phyloP scores from a whole-genome alignment of 805 yeast genomes.

The Torulaspora maleeae region DNA sequence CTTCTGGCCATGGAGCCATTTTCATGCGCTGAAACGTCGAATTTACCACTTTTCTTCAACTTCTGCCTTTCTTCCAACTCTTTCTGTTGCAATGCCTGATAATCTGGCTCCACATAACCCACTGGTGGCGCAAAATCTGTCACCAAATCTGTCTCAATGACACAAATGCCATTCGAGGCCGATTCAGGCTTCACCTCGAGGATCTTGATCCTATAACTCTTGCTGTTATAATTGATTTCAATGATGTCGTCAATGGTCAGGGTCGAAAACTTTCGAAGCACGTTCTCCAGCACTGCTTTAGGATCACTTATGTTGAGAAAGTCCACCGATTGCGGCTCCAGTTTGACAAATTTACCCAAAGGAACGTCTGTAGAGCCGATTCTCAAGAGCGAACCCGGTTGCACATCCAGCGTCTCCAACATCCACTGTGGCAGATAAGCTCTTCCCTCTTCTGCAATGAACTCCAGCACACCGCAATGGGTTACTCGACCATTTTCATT shows the following conservation, averaged over 20 bases:
- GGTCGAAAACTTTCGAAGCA: conserved; percentile 83
- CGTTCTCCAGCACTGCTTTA: conserved; percentile 92
- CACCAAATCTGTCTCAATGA: conserved; percentile 91
- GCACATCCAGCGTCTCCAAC: conserved; percentile 67
- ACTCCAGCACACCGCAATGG: conserved; percentile 93
- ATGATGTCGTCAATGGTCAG: conserved; percentile 79
- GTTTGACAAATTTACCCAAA: conserved; percentile 80
- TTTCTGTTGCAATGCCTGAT: conserved; percentile 35
- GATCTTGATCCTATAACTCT: conserved; percentile 72
- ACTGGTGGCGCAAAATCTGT: conserved; percentile 99
- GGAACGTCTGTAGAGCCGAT: conserved; percentile 76
- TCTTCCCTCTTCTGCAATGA: conserved; percentile 95
- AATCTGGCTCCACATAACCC: conserved; percentile 92
- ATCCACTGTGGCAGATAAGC: conserved; percentile 96
- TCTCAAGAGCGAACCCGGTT: conserved; percentile 77
- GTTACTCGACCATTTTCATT: conserved; percentile 59
- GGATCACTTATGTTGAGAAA: conserved; percentile 93
- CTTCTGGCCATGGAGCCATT: conserved; percentile 72
- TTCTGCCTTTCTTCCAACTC: conserved; percentile 32
- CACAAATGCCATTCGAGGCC: conserved; percentile 68
- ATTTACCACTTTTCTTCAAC: conserved; percentile 23
- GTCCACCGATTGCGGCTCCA: conserved; percentile 93
- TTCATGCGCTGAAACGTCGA: conserved; percentile 35
- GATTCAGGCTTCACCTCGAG: conserved; percentile 82
- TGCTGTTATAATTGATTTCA: conserved; percentile 78